Percentiles rank a stretch among this genome's conserved stretches.
phyloP scores from a whole-genome alignment of 495 filamentous ascomycete species.

The Lineolata rhizophorae region DNA sequence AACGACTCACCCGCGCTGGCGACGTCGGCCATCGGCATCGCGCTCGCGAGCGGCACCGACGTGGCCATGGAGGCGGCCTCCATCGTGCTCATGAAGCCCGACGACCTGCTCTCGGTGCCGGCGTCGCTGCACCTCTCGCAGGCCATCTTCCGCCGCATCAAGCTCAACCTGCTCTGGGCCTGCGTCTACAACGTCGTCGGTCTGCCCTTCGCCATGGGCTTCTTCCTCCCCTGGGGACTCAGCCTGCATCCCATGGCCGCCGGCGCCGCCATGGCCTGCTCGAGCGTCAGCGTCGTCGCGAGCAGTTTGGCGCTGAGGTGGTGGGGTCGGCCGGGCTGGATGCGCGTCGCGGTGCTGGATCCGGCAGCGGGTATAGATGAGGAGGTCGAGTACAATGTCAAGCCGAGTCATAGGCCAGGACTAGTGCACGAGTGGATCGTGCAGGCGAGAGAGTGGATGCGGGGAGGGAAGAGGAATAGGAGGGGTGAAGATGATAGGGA shows the following conservation, averaged over 20 bases:
- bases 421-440: slow-evolving; percentile 4
- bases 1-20: slow-evolving; percentile 95
- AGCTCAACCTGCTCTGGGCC: slow-evolving; percentile 78
- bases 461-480: slow-evolving; percentile 10
- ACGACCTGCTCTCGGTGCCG: slow-evolving; percentile 71
- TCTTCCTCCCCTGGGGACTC: slow-evolving; percentile 72
- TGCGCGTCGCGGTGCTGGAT: slow-evolving; percentile 49
- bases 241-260: slow-evolving; percentile 89
- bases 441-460: slow-evolving; percentile 5
- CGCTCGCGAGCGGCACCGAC: slow-evolving; percentile 79
- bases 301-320: slow-evolving; percentile 68
- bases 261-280: slow-evolving; percentile 81
- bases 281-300: slow-evolving; percentile 72
- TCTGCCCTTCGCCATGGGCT: slow-evolving; percentile 88
- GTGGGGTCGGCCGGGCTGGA: slow-evolving; percentile 77
- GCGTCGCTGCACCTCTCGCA: slow-evolving; percentile 63
- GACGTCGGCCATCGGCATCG: slow-evolving; percentile 80
- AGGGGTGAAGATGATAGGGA: too few species aligned
- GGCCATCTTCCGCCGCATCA: slow-evolving; percentile 80
- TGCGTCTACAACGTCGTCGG: slow-evolving; percentile 85
- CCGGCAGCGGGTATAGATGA: slow-evolving; percentile 16
- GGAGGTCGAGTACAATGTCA: slow-evolving; percentile 7
- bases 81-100: slow-evolving; percentile 82
- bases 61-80: slow-evolving; percentile 96
- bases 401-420: not conserved